Conservation (phyloP, 305 asterid genomes). For the Fraxinus nigra region DNA sequence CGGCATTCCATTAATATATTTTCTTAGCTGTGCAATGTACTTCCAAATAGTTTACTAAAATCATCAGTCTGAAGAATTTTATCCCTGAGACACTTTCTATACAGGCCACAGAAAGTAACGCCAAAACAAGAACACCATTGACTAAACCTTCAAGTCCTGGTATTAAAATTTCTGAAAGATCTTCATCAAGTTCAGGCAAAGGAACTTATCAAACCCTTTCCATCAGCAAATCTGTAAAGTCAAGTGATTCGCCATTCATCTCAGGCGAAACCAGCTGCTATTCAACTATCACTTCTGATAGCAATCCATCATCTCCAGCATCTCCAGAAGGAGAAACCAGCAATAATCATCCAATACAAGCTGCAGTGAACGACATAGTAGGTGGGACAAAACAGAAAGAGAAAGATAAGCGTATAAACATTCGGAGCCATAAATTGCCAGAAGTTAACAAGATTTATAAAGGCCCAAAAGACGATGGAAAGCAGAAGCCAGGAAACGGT, state of each 20-base stretch:
- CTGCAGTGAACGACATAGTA: slow-evolving; percentile 12
- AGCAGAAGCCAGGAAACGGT: slow-evolving; percentile 27
- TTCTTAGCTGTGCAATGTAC: not conserved
- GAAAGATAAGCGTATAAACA: slow-evolving; percentile 19
- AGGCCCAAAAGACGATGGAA: slow-evolving; percentile 31
- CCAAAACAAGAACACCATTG: slow-evolving; percentile 31
- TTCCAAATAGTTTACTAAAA: not conserved
- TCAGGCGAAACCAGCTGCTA: slow-evolving; percentile 42
- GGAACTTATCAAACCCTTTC: slow-evolving; percentile 18
- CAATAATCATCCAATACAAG: slow-evolving; percentile 14
- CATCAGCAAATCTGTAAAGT: slow-evolving; percentile 1
- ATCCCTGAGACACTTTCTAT: not conserved
- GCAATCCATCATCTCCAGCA: slow-evolving; percentile 38
- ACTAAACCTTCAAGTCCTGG: slow-evolving; percentile 29
- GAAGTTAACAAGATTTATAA: slow-evolving; percentile 21
- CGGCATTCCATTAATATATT: not conserved
- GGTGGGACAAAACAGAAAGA: slow-evolving; percentile 26
- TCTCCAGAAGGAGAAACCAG: slow-evolving; percentile 26
- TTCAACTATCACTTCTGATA: slow-evolving; percentile 42
- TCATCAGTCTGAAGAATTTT: not conserved
- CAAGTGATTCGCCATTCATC: slow-evolving; percentile 4
- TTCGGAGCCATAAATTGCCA: slow-evolving; percentile 24
- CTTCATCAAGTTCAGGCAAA: slow-evolving; percentile 21
- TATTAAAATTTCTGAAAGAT: slow-evolving; percentile 22
- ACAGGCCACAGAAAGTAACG: slow-evolving; percentile 36